Percentiles rank a stretch among this genome's conserved stretches.
Conservation (phyloP, 2,329 filamentous ascomycete species). For the Pestalotiopsis sp. region DNA sequence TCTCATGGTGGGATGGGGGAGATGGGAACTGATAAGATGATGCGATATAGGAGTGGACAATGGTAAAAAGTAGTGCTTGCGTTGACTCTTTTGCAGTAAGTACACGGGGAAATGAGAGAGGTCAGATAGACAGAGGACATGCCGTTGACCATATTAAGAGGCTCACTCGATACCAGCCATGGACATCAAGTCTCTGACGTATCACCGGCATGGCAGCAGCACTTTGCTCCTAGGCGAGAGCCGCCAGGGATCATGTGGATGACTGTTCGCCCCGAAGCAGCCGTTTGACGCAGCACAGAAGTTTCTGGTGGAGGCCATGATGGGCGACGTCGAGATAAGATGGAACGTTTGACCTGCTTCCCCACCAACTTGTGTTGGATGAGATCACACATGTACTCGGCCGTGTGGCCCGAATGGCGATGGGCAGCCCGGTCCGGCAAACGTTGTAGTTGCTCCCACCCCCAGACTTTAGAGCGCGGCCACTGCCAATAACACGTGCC, state of each 20-base stretch:
- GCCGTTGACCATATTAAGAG: slow-evolving; percentile 3
- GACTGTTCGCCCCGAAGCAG: background rate
- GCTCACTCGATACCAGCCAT: background rate
- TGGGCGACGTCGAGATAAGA: slow-evolving; percentile 19
- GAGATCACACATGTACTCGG: slow-evolving; percentile 18
- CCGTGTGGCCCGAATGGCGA: background rate
- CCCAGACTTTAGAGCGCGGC: background rate
- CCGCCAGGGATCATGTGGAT: background rate
- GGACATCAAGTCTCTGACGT: background rate
- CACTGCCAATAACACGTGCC: background rate
- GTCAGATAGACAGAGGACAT: background rate
- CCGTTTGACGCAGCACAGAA: background rate
- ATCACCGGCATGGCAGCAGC: slow-evolving; percentile 9
- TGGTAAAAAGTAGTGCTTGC: slow-evolving; percentile 7
- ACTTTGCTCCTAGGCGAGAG: background rate
- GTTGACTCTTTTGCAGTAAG: background rate
- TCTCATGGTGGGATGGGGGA: slow-evolving; percentile 59
- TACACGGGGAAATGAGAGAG: background rate
- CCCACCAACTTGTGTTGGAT: slow-evolving; percentile 18
- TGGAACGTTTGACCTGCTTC: slow-evolving; percentile 35
- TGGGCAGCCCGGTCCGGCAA: background rate
- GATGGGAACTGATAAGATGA: slow-evolving; percentile 20
- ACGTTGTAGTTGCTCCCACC: slow-evolving; percentile 12
- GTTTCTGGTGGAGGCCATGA: background rate
- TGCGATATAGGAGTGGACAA: slow-evolving; percentile 15